Percentiles rank a stretch among this genome's conserved stretches.
Conservation (phyloP, 2,329 filamentous ascomycete species). For the Xylogone sp. region DNA sequence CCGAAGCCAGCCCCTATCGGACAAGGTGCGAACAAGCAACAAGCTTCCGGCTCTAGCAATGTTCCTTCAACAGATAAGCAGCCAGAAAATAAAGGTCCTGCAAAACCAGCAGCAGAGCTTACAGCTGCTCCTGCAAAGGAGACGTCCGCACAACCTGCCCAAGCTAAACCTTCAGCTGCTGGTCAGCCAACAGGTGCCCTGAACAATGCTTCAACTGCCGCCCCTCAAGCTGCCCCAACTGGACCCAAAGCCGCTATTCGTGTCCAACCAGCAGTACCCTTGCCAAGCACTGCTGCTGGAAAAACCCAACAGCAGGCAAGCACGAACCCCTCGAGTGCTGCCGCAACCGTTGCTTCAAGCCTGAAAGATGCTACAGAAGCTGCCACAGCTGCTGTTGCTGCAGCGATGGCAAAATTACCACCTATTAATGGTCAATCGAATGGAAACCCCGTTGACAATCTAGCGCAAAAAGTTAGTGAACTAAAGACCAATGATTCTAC, state of each 20-base stretch:
- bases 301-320: conserved; percentile 32
- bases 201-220: conserved; percentile 6
- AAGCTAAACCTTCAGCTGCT: conserved; percentile 13
- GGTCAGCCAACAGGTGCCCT: conserved; percentile 7
- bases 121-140: conserved; percentile 55
- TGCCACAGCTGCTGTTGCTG: conserved; percentile 73
- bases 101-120: conserved; percentile 34
- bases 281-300: conserved; percentile 43
- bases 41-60: conserved; percentile 39
- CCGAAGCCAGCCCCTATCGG: conserved; percentile 47
- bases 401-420: conserved; percentile 71
- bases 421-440: conserved; percentile 27
- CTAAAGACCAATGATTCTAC: conserved; percentile 64
- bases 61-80: conserved; percentile 38
- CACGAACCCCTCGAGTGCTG: conserved; percentile 25
- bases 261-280: conserved; percentile 63
- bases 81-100: conserved; percentile 50
- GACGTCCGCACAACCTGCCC: conserved; percentile 51
- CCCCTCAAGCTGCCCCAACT: conserved; percentile 28
- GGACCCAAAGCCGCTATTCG: conserved; percentile 43
- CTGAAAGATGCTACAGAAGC: conserved; percentile 68
- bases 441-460: conserved; percentile 58
- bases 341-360: conserved; percentile 30
- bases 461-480: conserved; percentile 72
- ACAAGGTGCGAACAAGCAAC: conserved; percentile 45